Evolutionary conservation across 169 alveolate species (phyloP).

Genomic region (Pseudocohnilembus persalinus): DNA sequence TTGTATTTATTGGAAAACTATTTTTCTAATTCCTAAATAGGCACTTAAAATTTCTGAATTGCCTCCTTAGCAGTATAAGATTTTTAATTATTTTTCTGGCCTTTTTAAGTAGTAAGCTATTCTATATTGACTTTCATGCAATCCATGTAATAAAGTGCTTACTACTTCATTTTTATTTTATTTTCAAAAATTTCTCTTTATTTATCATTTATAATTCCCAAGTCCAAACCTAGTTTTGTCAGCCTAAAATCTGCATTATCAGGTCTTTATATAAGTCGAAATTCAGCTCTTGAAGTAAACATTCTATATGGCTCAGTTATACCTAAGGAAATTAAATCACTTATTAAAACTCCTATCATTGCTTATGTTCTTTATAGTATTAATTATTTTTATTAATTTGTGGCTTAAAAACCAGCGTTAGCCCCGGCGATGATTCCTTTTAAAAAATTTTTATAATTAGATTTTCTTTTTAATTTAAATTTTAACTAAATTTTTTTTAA

Average conservation of each 20-base stretch:
- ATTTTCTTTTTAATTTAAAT: too few species aligned
- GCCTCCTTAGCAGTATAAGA: constrained; percentile 25
- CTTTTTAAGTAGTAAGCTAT: constrained; percentile 20
- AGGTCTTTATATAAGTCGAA: constrained; percentile 77
- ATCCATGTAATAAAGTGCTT: constrained; percentile 10
- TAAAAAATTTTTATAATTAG: too few species aligned
- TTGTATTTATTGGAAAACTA: constrained; percentile 3
- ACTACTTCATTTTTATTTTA: constrained; percentile 23
- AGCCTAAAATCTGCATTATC: constrained; percentile 88
- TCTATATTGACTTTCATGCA: constrained; percentile 8
- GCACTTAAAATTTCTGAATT: constrained; percentile 29
- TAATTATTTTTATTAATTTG: constrained; percentile 30
- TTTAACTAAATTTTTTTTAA: too few species aligned
- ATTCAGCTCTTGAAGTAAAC: constrained; percentile 91
- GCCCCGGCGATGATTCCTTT: constrained; percentile 85
- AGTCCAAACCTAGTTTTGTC: constrained; percentile 67
- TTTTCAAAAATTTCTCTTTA: constrained; percentile 15
- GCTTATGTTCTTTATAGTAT: constrained; percentile 79
- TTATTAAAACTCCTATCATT: constrained; percentile 89
- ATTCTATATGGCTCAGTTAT: constrained; percentile 90
- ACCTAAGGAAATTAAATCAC: constrained; percentile 87
- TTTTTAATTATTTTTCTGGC: constrained; percentile 10
- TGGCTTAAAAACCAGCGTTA: constrained; percentile 82
- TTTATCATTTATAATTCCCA: constrained; percentile 70
- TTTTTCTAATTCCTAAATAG: constrained; percentile 14